Conservation (phyloP, 1,139 yeast species). For the Taphrina populina region DNA sequence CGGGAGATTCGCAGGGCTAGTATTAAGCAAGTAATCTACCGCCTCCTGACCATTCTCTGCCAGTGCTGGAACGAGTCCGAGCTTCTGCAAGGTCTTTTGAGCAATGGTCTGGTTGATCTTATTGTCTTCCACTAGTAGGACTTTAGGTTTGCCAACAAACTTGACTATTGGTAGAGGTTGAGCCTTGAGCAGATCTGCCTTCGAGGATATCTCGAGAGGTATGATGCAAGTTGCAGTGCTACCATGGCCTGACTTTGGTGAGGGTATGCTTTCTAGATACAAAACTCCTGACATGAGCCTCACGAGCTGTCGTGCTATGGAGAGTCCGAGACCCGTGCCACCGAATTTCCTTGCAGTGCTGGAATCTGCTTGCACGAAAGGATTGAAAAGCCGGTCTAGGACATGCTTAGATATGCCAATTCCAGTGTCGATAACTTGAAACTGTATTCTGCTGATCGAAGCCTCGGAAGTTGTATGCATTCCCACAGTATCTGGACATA, state of each 20-base stretch:
- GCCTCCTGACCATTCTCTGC: conserved; percentile 45
- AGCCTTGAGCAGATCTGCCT: background rate
- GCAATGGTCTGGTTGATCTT: conserved; percentile 55
- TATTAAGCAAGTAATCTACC: conserved; percentile 32
- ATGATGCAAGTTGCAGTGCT: conserved; percentile 29
- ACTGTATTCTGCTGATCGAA: conserved; percentile 54
- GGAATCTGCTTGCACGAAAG: conserved; percentile 62
- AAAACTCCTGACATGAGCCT: conserved; percentile 57
- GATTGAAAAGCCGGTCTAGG: conserved; percentile 55
- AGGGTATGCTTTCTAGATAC: conserved; percentile 19
- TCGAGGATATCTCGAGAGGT: conserved; percentile 26
- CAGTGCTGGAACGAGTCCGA: conserved; percentile 58
- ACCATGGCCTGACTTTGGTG: conserved; percentile 27
- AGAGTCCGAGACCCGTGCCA: conserved; percentile 62
- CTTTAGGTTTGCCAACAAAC: background rate
- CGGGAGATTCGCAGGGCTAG: conserved; percentile 44
- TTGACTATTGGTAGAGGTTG: background rate
- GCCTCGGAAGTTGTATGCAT: background rate
- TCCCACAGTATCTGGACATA: conserved; percentile 24
- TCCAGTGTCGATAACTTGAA: conserved; percentile 67
- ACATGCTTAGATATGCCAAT: conserved; percentile 59
- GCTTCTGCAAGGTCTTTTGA: conserved; percentile 53
- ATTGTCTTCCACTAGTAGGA: conserved; percentile 56
- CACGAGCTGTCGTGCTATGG: conserved; percentile 58
- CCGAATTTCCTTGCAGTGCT: conserved; percentile 59